phyloP scores from a whole-genome alignment of 768 basidiomycete genomes.

The Lepiota venenata region DNA sequence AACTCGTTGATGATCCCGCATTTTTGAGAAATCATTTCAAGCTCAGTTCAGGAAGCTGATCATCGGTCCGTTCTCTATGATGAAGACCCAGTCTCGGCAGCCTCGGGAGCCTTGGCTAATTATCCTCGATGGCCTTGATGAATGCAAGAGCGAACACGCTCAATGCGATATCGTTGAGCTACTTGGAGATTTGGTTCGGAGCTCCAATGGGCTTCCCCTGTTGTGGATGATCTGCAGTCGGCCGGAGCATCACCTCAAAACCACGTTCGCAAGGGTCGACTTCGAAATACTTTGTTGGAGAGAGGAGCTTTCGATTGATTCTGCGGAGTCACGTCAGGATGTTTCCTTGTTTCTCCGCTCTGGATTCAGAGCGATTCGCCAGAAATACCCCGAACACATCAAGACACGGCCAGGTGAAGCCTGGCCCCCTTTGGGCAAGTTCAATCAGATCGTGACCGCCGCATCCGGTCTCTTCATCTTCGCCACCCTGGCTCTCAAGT shows the following conservation, averaged over 20 bases:
- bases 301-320: too few species aligned
- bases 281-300: too few species aligned
- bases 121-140: too few species aligned
- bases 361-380: background rate
- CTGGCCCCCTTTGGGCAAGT: background rate
- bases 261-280: background rate
- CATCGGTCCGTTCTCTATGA: background rate
- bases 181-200: too few species aligned
- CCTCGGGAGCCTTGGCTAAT: too few species aligned
- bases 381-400: background rate
- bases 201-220: background rate
- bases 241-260: constrained; percentile 7
- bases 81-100: too few species aligned
- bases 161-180: too few species aligned
- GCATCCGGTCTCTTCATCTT: constrained; percentile 5
- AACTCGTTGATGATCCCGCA: background rate
- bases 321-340: background rate
- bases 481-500: background rate
- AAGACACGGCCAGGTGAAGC: background rate
- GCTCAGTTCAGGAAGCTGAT: constrained; percentile 3
- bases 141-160: background rate
- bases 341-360: background rate
- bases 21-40: background rate
- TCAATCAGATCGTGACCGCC: background rate
- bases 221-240: constrained; percentile 13